phyloP scores from a whole-genome alignment of 1,139 yeast species.

The Yamadazyma taylorii region DNA sequence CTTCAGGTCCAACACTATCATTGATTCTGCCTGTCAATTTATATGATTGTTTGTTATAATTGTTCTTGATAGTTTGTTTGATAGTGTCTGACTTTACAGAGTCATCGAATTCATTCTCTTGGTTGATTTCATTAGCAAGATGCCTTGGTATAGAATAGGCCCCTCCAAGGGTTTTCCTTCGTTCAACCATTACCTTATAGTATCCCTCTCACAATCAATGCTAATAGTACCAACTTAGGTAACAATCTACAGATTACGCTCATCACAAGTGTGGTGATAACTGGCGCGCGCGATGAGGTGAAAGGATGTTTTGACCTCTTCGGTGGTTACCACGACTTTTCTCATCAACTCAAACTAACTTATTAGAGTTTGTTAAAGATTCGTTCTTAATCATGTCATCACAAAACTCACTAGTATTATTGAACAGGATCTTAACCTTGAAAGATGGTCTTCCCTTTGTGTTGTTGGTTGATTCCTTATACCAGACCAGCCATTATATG shows the following conservation, averaged over 20 bases:
- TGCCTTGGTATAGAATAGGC: slow-evolving; percentile 33
- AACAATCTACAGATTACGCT: too few species aligned
- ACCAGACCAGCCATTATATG: slow-evolving; percentile 62
- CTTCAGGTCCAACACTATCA: not conserved
- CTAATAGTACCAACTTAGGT: too few species aligned
- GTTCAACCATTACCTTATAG: not conserved
- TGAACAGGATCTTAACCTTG: slow-evolving; percentile 61
- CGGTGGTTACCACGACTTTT: too few species aligned
- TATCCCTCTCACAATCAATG: too few species aligned
- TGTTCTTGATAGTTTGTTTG: slow-evolving; percentile 20
- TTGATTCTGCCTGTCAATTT: slow-evolving; percentile 10
- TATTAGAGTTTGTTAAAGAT: too few species aligned
- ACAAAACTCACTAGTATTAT: slow-evolving; percentile 57
- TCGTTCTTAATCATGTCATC: slow-evolving; percentile 28
- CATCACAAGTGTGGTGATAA: too few species aligned
- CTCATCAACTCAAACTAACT: too few species aligned
- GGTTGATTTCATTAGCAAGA: slow-evolving; percentile 25
- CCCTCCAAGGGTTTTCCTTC: slow-evolving; percentile 25
- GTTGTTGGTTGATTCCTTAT: slow-evolving; percentile 64
- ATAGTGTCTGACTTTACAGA: slow-evolving; percentile 19
- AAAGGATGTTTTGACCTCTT: too few species aligned
- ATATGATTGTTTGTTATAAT: slow-evolving; percentile 11
- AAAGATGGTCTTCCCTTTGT: slow-evolving; percentile 76
- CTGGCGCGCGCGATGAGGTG: too few species aligned
- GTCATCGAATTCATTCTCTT: slow-evolving; percentile 26